Evolutionary conservation across 129 eudicot genomes (phyloP).

Genomic region (Flaveria bidentis): DNA sequence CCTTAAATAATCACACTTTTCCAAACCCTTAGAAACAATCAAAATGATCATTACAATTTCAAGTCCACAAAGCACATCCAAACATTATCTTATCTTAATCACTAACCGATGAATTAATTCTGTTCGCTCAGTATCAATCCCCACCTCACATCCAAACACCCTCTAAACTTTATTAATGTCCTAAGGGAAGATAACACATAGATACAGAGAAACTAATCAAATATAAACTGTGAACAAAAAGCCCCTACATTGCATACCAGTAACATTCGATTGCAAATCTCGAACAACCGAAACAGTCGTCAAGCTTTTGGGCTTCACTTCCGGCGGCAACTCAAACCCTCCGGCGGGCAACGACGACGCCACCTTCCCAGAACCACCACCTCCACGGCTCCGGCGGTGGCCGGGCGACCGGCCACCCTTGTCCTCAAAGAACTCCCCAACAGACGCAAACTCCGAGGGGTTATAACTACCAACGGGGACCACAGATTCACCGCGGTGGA

Average conservation of each 20-base stretch:
- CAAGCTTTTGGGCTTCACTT: conserved; percentile 52
- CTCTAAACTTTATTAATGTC: background rate
- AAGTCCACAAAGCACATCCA: background rate
- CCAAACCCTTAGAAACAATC: background rate
- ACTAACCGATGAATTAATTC: background rate
- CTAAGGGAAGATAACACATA: background rate
- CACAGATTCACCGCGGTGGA: conserved; percentile 35
- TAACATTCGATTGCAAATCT: conserved; percentile 30
- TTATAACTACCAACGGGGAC: conserved; percentile 40
- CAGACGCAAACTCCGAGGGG: conserved; percentile 42
- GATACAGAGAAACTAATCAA: background rate
- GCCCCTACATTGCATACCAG: conserved; percentile 10
- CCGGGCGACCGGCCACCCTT: conserved; percentile 42
- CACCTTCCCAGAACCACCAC: conserved; percentile 43
- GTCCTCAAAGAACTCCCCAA: conserved; percentile 48
- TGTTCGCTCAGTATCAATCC: background rate
- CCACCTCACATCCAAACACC: background rate
- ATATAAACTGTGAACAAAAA: background rate
- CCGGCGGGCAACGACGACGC: conserved; percentile 71
- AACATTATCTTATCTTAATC: background rate
- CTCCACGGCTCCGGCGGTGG: conserved; percentile 24
- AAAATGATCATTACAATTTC: background rate
- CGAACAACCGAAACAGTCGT: conserved; percentile 53
- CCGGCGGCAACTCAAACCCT: conserved; percentile 54
- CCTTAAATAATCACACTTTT: background rate